These are phyloP conservation scores for Phytophthora crassamura DNA, from an alignment of 352 stramenopile genomes.

Conservation along the genomic window DNA sequence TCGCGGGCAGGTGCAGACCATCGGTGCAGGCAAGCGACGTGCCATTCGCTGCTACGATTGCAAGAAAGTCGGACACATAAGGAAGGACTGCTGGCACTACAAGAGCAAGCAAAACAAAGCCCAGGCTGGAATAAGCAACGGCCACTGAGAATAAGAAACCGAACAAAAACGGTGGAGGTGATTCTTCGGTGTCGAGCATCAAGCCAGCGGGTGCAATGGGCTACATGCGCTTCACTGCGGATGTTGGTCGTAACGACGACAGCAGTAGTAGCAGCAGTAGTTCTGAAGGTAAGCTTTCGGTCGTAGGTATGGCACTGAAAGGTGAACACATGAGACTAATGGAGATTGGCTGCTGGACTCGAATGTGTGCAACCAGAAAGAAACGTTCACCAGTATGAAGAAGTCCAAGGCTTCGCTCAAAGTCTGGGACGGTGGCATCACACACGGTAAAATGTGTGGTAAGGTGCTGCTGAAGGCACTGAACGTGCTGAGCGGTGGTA, in stretches of 20 bases:
- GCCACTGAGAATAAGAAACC: background rate
- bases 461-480: background rate
- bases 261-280: conserved; percentile 14
- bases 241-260: background rate
- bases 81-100: background rate
- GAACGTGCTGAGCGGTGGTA: background rate
- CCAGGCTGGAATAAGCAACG: background rate
- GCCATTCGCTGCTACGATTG: background rate
- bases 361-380: background rate
- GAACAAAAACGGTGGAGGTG: background rate
- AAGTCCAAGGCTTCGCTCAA: conserved; percentile 7
- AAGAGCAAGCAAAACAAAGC: background rate
- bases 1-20: background rate
- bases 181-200: background rate
- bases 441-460: background rate
- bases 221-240: conserved; percentile 8
- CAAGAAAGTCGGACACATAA: background rate
- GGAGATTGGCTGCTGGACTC: conserved; percentile 11
- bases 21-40: background rate
- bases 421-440: background rate
- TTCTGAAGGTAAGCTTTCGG: background rate
- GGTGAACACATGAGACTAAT: background rate
- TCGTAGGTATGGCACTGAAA: conserved; percentile 5
- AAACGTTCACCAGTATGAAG: conserved; percentile 2
- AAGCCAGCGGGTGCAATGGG: background rate